Evolutionary conservation across 2,329 filamentous ascomycete genomes (phyloP), one percentile per base, ranked within the genome.

Genomic region (Neopestalotiopsis rosae): DNA sequence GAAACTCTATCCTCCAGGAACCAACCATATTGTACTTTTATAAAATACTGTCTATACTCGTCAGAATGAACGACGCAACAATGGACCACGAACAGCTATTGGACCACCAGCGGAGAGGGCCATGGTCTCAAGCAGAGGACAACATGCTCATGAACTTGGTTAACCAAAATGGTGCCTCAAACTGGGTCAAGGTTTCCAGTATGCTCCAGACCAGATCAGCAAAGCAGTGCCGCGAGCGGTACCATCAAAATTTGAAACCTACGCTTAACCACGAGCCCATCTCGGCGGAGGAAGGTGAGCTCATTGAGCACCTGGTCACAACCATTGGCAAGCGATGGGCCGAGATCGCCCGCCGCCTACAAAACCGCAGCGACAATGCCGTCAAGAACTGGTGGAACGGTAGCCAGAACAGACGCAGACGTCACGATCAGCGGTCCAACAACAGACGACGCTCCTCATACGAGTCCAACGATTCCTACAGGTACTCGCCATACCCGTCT

Each of bases 321-420:
- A 88, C 92, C 74, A 90, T 94, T 83, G 94, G 94, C 71, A 95
- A 94, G 84, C 90, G 92, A 68, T 98, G 95, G 95, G 95, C 95
- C 2, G 94, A 98, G 78, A 98, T 98, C 77, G 94, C 95, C 59
- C 88, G 95, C 73, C 87, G 90, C 61, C 87, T 98, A 24, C 88
- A 91, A 67, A 94, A 94, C 72, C 91, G 95, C 76, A 97, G 94
- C 80, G 95, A 98, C 84, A 98, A 98, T 77, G 92, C 94, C 34
- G 94, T 98, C 72, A 98, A 98, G 88, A 98, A 98, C 81, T 98
- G 94, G 94, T 97, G 93, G 93, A 97, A 97, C 78, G 94, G 95
- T 64, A 93, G 92, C 78, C 92, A 95, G 87, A 97, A 97, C 83
- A 90, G 94, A 76, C 87, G 92, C 76, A 87, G 85, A 76, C 84